phyloP scores from a whole-genome alignment of 257 asterid genomes.

The Leonotis leonurus region DNA sequence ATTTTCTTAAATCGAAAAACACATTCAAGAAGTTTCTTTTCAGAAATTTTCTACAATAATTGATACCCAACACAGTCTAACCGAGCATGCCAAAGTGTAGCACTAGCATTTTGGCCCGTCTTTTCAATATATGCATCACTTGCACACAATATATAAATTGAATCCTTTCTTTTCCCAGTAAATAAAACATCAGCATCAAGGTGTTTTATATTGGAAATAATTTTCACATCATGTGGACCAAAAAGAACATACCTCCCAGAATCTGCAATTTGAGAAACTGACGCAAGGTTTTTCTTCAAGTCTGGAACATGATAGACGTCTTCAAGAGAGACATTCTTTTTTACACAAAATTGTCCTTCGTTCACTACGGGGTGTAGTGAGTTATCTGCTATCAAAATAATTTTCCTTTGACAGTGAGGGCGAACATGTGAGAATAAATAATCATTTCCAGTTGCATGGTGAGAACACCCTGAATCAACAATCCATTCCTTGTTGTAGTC shows the following conservation, averaged over 20 bases:
- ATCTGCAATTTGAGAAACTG: background rate
- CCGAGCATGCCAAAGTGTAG: conserved; percentile 26
- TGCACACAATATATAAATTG: background rate
- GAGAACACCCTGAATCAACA: background rate
- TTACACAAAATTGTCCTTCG: background rate
- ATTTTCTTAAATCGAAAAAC: conserved; percentile 4
- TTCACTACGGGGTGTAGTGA: background rate
- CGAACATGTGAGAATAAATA: background rate
- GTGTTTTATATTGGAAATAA: background rate
- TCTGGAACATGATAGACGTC: background rate
- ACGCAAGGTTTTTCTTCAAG: background rate
- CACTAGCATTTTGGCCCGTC: background rate
- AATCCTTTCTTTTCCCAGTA: background rate
- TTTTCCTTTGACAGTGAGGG: background rate
- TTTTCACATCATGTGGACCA: background rate
- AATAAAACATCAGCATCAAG: background rate
- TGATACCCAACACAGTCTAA: conserved; percentile 21
- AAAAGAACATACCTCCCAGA: background rate
- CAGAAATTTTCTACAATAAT: conserved; percentile 15
- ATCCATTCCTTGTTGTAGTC: background rate
- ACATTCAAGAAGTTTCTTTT: conserved; percentile 14
- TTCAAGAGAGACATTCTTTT: background rate
- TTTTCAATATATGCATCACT: conserved; percentile 18
- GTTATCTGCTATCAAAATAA: background rate
- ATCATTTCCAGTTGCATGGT: background rate